These are phyloP conservation scores for Phaeolepiota aurea DNA, from an alignment of 768 basidiomycete genomes.

Conservation along the genomic window DNA sequence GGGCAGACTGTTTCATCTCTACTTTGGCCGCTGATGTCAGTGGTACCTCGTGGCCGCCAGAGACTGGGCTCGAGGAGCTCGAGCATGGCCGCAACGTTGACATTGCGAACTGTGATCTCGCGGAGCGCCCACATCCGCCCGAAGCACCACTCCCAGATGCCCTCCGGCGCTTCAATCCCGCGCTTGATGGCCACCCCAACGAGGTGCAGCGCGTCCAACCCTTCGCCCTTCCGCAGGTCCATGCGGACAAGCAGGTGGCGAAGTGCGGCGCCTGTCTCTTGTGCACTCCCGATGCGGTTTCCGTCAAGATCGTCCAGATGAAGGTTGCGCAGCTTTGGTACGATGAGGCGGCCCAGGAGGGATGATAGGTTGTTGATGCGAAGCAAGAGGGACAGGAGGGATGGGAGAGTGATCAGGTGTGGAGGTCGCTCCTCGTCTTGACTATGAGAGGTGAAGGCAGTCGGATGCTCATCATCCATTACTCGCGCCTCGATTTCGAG, in stretches of 20 bases:
- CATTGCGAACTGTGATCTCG: neutral
- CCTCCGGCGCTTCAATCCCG: neutral
- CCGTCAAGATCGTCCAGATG: conserved; percentile 27
- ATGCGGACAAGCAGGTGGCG: conserved; percentile 21
- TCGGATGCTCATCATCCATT: neutral
- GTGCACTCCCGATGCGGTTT: conserved; percentile 15
- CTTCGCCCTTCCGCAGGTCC: conserved; percentile 12
- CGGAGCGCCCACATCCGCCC: neutral
- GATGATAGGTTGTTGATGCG: conserved; percentile 24
- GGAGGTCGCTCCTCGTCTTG: neutral
- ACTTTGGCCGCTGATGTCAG: too few relatives aligned
- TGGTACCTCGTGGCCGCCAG: too few relatives aligned
- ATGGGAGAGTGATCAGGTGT: conserved; percentile 4
- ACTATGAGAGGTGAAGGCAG: neutral
- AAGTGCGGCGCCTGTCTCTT: conserved; percentile 18
- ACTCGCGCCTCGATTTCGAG: conserved; percentile 17
- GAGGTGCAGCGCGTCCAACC: neutral
- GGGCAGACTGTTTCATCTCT: too few relatives aligned
- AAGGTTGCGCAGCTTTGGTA: conserved; percentile 20
- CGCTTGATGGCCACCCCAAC: neutral
- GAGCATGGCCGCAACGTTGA: neutral
- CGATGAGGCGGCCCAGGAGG: conserved; percentile 19
- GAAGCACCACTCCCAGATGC: neutral
- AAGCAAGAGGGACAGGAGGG: conserved; percentile 19
- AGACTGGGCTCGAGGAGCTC: too few relatives aligned